These are phyloP conservation scores for Trichosanthes cucumerina DNA, from an alignment of 306 rosid species.

Conservation along the genomic window DNA sequence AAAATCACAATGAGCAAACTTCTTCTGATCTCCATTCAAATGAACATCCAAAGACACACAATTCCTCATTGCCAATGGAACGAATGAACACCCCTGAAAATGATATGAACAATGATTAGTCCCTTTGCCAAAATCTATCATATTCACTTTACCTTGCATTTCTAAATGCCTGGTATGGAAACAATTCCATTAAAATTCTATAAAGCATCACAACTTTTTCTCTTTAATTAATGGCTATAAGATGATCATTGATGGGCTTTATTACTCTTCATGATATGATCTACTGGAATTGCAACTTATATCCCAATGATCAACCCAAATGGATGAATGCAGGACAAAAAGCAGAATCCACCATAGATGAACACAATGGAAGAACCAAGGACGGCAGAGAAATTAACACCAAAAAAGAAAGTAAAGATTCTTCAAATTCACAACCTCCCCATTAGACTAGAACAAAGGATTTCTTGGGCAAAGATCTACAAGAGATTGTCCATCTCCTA, in stretches of 20 bases:
- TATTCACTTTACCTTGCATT: background rate
- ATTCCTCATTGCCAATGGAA: slow-evolving; percentile 30
- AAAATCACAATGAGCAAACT: slow-evolving; percentile 29
- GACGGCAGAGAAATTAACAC: background rate
- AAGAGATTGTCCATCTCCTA: too few species aligned
- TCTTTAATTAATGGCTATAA: background rate
- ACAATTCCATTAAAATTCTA: background rate
- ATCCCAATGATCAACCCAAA: background rate
- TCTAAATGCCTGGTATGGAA: background rate
- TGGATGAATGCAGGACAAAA: background rate
- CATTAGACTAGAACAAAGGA: background rate
- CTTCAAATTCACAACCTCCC: background rate
- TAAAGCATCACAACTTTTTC: background rate
- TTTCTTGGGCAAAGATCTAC: background rate
- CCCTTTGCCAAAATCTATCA: slow-evolving; percentile 18
- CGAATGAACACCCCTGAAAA: slow-evolving; percentile 35
- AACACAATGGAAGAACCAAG: background rate
- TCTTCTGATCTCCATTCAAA: slow-evolving; percentile 41
- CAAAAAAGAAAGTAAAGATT: background rate
- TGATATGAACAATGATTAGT: slow-evolving; percentile 5
- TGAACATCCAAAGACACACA: slow-evolving; percentile 24
- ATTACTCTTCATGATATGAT: background rate
- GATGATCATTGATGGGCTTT: background rate
- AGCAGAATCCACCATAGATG: background rate
- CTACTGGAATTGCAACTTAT: background rate